phyloP scores from a whole-genome alignment of 768 basidiomycete species.

The Tulasnella sp. region DNA sequence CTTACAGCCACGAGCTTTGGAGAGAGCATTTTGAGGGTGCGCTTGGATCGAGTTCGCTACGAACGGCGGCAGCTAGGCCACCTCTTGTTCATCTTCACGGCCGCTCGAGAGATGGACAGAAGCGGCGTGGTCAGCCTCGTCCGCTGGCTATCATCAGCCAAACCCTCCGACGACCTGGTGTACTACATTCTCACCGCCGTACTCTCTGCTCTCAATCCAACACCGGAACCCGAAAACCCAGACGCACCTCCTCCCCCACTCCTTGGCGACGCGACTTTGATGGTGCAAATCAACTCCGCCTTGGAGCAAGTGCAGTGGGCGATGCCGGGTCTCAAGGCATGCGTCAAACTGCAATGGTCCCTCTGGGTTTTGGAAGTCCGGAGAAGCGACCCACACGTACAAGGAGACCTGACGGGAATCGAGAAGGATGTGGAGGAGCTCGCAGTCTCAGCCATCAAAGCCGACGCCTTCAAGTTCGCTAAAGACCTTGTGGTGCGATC shows the following conservation, averaged over 20 bases:
- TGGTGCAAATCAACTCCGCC: constrained; percentile 14
- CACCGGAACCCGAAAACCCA: constrained; percentile 36
- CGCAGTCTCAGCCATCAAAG: constrained; percentile 74
- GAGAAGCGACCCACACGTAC: constrained; percentile 49
- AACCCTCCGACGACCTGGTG: constrained; percentile 52
- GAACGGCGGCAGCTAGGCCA: constrained; percentile 59
- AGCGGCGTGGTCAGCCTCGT: constrained; percentile 50
- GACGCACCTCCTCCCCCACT: constrained; percentile 37
- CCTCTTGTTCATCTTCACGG: constrained; percentile 50
- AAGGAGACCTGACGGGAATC: constrained; percentile 35
- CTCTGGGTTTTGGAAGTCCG: constrained; percentile 70
- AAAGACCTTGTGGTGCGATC: constrained; percentile 47
- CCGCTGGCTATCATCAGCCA: constrained; percentile 49
- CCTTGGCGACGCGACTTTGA: constrained; percentile 10
- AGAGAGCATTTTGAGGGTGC: constrained; percentile 51
- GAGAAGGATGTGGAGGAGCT: constrained; percentile 70
- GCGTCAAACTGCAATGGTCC: constrained; percentile 76
- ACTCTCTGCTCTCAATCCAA: constrained; percentile 49
- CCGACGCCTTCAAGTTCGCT: constrained; percentile 68
- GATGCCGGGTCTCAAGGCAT: constrained; percentile 56
- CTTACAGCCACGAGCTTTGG: constrained; percentile 37
- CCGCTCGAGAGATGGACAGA: constrained; percentile 47
- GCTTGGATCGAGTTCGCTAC: constrained; percentile 60
- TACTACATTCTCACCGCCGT: constrained; percentile 57
- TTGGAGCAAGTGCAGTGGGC: constrained; percentile 42